Evolutionary conservation across 139 green algal genomes (phyloP).

Genomic region (Trebouxia sp.): DNA sequence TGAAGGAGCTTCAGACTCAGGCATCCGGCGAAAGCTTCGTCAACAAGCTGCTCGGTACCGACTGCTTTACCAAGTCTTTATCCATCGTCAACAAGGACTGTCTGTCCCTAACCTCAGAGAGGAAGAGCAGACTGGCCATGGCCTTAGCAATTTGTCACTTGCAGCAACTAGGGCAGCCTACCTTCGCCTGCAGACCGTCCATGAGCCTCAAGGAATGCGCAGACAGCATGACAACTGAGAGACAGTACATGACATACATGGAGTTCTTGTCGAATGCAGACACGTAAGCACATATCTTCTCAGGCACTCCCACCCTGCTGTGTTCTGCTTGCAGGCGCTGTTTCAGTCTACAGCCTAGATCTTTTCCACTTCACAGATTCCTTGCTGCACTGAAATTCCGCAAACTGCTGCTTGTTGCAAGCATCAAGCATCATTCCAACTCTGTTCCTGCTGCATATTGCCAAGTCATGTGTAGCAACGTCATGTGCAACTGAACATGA

Average conservation of each 20-base stretch:
- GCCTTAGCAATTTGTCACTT: constrained; percentile 27
- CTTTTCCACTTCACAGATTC: too few relatives aligned
- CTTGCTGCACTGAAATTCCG: too few relatives aligned
- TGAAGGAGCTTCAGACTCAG: not conserved
- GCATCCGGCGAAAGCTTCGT: not conserved
- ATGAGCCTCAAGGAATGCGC: constrained; percentile 9
- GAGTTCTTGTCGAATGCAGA: constrained; percentile 3
- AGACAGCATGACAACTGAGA: not conserved
- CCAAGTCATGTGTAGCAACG: too few relatives aligned
- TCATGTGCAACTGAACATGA: too few relatives aligned
- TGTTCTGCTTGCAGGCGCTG: too few relatives aligned
- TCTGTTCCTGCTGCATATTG: too few relatives aligned
- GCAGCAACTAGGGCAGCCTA: constrained; percentile 13
- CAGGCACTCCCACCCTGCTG: too few relatives aligned
- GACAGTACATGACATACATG: constrained; percentile 10
- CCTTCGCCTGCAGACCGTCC: not conserved
- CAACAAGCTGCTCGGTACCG: constrained; percentile 38
- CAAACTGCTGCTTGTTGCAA: too few relatives aligned
- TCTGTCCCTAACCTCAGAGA: constrained; percentile 35
- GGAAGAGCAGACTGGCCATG: constrained; percentile 36
- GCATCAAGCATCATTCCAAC: too few relatives aligned
- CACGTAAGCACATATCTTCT: too few relatives aligned
- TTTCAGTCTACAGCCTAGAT: too few relatives aligned
- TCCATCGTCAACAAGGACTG: constrained; percentile 41
- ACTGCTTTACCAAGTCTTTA: constrained; percentile 45